Evolutionary conservation across 768 basidiomycete genomes (phyloP), one percentile per base, ranked within the genome.

Genomic region (Suillus americanus): DNA sequence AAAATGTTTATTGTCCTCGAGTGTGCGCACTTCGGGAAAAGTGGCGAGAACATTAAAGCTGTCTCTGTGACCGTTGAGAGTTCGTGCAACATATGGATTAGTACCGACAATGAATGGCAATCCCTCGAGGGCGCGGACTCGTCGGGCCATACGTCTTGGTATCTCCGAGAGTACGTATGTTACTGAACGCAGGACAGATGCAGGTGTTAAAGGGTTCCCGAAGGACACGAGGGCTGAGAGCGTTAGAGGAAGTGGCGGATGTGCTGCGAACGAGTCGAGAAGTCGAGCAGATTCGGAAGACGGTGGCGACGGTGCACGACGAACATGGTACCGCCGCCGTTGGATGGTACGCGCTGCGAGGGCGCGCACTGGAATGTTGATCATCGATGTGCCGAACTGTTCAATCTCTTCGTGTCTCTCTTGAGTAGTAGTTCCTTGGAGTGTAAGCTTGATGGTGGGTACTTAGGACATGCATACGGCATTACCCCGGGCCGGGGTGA

Each of bases 41-140:
- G 81, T 87, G 20, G 90, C 88, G 43, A 94, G 80, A 72, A 85
- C 85, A 60, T 82, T 78, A 71, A 94, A 92, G 74, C 89, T 89
- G 55, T 86, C 82, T 68, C 85, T 81, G 77, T 92, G 90, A 7
- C 89, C 82, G 62, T 87, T 79, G 65, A 93, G 80, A 14, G 86
- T 87, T 63, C 84, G 86, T 4, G 89, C 82, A n/a, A 95, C 85
- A 75, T 91, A 92, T 16, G 93, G 93, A 74, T 95, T 95, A 60
- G 90, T 93, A 25, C 92, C 94, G 57, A 94, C 94, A 45, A 95
- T 95, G 77, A 90, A 95, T 1, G 93, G 93, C 38, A 95, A 82
- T 1, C 82, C 78, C 72, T 94, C 91, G 59, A 95, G 80, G 25
- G 87, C 88, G 38, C 85, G 85, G 51, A 92, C 88, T 14, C 92